A percentile compares a stretch with the other conserved stretches of the same genome.
Conservation (phyloP, 2,329 filamentous ascomycete species). For the Colletotrichum godetiae region DNA sequence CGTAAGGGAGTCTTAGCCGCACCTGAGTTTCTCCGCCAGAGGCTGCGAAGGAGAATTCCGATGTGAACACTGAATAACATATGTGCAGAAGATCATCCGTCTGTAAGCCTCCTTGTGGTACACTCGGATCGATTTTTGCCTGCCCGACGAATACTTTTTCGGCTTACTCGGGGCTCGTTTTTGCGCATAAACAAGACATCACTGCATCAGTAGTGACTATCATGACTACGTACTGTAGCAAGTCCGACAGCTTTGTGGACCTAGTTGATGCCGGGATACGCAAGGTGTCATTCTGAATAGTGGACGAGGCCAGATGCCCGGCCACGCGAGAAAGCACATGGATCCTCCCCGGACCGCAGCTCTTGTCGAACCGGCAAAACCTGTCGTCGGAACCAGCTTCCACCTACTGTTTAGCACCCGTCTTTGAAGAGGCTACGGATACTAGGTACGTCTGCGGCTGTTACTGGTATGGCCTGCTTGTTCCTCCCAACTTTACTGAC, state of each 20-base stretch:
- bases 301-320: constrained; percentile 1
- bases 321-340: constrained; percentile 29
- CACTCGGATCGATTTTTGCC: constrained; percentile 9
- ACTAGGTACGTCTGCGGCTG: neutral
- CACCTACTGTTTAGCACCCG: neutral
- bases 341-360: constrained; percentile 18
- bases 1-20: neutral
- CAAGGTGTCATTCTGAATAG: constrained; percentile 16
- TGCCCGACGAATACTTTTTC: neutral
- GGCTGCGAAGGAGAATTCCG: constrained; percentile 7
- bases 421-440: neutral
- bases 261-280: constrained; percentile 3
- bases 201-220: constrained; percentile 10
- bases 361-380: constrained; percentile 7
- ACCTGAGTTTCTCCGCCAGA: neutral
- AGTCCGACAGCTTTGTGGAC: neutral
- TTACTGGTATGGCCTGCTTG: neutral
- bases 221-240: neutral
- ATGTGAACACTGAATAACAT: constrained; percentile 10
- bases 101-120: constrained; percentile 18
- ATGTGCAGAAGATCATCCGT: constrained; percentile 20
- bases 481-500: neutral
- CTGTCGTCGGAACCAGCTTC: neutral
- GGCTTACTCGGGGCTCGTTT: neutral
- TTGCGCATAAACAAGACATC: constrained; percentile 2